A percentile compares a stretch with the other conserved stretches of the same genome.
Evolutionary conservation across 2,329 filamentous ascomycete species (phyloP).

Genomic region (Fusarium kyushuense): DNA sequence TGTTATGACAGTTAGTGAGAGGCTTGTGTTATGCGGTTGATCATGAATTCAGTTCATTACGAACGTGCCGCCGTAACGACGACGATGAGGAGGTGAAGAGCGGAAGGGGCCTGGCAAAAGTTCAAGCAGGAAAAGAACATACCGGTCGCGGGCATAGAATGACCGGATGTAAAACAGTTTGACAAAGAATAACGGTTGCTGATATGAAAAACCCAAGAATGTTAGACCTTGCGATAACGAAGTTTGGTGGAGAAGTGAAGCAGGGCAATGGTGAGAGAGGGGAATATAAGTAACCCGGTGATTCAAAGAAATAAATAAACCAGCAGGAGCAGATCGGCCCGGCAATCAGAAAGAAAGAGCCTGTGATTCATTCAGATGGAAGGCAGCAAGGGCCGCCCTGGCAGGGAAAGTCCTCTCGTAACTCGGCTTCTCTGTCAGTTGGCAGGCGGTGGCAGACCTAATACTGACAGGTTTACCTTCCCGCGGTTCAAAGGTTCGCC

Average conservation of each 20-base stretch:
- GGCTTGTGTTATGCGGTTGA: neutral
- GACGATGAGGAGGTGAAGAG: neutral
- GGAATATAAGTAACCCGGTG: slow-evolving; percentile 19
- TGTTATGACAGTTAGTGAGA: slow-evolving; percentile 21
- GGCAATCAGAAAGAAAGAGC: slow-evolving; percentile 2
- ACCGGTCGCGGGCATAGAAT: slow-evolving; percentile 2
- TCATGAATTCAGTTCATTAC: neutral
- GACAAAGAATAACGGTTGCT: slow-evolving; percentile 29
- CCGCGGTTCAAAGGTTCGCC: neutral
- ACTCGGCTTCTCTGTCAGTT: slow-evolving; percentile 23
- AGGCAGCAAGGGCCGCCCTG: slow-evolving; percentile 1
- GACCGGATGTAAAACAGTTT: too few relatives aligned
- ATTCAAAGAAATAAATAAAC: slow-evolving; percentile 32
- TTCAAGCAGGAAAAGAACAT: slow-evolving; percentile 7
- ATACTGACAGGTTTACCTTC: slow-evolving; percentile 7
- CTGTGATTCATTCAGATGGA: slow-evolving; percentile 42
- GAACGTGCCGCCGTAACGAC: neutral
- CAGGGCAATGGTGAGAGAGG: slow-evolving; percentile 12
- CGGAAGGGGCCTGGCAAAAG: neutral
- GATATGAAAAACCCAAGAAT: slow-evolving; percentile 19
- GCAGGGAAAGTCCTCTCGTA: neutral
- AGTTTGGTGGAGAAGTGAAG: slow-evolving; percentile 20
- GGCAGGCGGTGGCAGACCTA: slow-evolving; percentile 23
- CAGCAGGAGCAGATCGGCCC: slow-evolving; percentile 1
- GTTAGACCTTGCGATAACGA: slow-evolving; percentile 34